Conservation (phyloP, 139 green algal genomes). For the Chlorella sp. region DNA sequence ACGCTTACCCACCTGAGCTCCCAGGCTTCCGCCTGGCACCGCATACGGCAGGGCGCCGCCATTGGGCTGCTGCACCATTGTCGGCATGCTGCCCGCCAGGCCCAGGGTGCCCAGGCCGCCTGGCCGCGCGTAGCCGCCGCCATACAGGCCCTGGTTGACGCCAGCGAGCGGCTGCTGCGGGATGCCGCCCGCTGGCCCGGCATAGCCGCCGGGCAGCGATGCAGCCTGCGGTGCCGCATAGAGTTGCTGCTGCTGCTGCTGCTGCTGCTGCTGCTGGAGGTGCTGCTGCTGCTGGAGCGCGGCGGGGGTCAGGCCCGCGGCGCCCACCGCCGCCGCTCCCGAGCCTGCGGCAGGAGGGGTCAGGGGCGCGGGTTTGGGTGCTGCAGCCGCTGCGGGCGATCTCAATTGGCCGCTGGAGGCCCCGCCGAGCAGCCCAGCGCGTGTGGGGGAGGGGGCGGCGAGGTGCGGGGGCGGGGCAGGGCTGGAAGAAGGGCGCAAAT, state of each 20-base stretch:
- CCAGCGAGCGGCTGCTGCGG: neutral
- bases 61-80: too few relatives aligned
- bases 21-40: neutral
- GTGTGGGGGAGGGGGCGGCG: too few relatives aligned
- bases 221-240: neutral
- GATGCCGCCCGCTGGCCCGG: neutral
- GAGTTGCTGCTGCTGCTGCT: neutral
- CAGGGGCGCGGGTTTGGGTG: too few relatives aligned
- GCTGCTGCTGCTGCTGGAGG: conserved; percentile 16
- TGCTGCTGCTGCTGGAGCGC: conserved; percentile 10
- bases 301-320: neutral
- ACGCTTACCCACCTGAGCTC: conserved; percentile 4
- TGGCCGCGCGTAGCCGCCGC: neutral
- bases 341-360: neutral
- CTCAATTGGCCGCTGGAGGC: too few relatives aligned
- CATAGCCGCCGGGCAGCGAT: neutral
- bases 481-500: too few relatives aligned
- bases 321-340: neutral
- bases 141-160: too few relatives aligned
- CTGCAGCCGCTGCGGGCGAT: too few relatives aligned
- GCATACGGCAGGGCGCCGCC: neutral
- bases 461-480: too few relatives aligned
- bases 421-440: too few relatives aligned
- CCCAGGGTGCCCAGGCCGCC: conserved; percentile 3
- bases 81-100: neutral